phyloP scores from a whole-genome alignment of 1,284 basidiomycete species.

The Moesziomyces sp. region DNA sequence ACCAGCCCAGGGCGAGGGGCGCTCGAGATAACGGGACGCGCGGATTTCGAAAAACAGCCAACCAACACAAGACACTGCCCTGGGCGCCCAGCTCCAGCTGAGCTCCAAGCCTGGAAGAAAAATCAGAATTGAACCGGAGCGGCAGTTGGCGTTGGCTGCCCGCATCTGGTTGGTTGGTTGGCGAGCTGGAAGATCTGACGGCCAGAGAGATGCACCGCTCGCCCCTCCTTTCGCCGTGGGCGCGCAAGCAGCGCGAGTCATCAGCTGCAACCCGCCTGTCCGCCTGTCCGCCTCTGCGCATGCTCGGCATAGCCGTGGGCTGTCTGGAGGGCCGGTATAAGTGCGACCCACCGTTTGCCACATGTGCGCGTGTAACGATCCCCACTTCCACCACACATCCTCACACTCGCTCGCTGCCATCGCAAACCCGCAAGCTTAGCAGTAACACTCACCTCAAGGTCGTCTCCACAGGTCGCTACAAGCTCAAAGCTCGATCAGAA shows the following conservation, averaged over 20 bases:
- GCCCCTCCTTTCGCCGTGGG: background rate
- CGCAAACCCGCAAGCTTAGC: no score
- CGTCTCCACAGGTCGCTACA: no score
- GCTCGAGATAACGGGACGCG: background rate
- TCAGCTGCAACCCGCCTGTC: background rate
- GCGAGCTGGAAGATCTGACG: slow-evolving; percentile 21
- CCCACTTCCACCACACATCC: background rate
- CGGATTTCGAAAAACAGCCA: background rate
- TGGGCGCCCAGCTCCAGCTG: no score
- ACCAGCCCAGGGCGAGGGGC: no score
- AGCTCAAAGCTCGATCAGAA: no score
- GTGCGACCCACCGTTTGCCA: background rate
- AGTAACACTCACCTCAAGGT: no score
- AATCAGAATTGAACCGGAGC: background rate
- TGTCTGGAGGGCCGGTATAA: background rate
- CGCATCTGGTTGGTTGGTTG: slow-evolving; percentile 18
- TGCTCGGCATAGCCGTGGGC: background rate
- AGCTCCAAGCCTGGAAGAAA: slow-evolving; percentile 7
- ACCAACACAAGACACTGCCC: background rate
- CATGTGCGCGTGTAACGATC: background rate
- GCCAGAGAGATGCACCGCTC: slow-evolving; percentile 1
- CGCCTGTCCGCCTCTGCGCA: background rate
- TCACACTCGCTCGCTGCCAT: background rate
- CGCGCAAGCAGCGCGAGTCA: background rate
- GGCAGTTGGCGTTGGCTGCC: slow-evolving; percentile 1